These are phyloP conservation scores for Pythium monospermum DNA, from an alignment of 352 stramenopile species.

Conservation along the genomic window DNA sequence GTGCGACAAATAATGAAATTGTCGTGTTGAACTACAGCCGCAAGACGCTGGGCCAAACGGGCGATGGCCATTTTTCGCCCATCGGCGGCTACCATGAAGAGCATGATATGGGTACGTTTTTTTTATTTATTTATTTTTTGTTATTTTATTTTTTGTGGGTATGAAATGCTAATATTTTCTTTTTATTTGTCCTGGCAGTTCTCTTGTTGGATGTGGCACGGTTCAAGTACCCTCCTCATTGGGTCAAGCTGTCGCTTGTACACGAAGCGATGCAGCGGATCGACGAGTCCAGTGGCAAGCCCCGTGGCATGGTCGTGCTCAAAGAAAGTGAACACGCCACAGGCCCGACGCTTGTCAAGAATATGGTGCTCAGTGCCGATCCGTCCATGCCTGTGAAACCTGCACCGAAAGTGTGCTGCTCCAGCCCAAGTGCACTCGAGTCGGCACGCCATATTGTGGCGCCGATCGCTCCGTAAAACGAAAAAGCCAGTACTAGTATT, in stretches of 20 bases:
- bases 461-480: slow-evolving; percentile 5
- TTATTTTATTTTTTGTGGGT: no score
- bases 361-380: slow-evolving; percentile 24
- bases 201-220: no score
- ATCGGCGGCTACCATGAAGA: slow-evolving; percentile 92
- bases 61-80: slow-evolving; percentile 95
- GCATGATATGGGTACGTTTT: slow-evolving; percentile 62
- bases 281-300: no score
- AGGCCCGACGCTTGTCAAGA: slow-evolving; percentile 30
- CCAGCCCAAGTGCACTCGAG: slow-evolving; percentile 22
- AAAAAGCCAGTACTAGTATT: no score
- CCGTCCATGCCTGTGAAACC: slow-evolving; percentile 27
- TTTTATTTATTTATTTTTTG: background rate
- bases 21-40: slow-evolving; percentile 92
- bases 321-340: no score
- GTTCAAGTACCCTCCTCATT: no score
- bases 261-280: no score
- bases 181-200: no score
- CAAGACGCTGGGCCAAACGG: slow-evolving; percentile 91
- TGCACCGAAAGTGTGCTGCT: slow-evolving; percentile 28
- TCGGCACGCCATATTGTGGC: slow-evolving; percentile 25
- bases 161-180: no score
- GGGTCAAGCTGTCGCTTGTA: no score
- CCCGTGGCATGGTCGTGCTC: no score
- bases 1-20: slow-evolving; percentile 64